Evolutionary conservation across 1,284 basidiomycete genomes (phyloP), one percentile per base, ranked within the genome.

Genomic region (Ganoderma leucocontextum): DNA sequence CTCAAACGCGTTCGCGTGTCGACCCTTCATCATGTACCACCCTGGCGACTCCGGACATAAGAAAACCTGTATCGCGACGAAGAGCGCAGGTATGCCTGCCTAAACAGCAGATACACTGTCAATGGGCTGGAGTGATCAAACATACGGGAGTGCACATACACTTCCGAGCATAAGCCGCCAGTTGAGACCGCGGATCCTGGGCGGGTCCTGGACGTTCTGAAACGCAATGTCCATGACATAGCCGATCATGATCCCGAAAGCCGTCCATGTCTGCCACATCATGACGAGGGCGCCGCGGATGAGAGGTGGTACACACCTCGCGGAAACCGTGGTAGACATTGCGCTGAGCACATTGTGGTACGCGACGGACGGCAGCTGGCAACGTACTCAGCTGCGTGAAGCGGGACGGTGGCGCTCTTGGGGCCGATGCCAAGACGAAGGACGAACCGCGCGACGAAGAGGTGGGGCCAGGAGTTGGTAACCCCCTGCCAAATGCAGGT

Each of bases 271-370:
- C 77, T 90, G 87, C 84, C 90, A 92, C 83, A 90, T 89, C 92
- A 93, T 93, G 57, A 92, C 91, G 7, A 95, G 84, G 0, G 88
- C 92, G 57, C 93, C 93, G 71, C 93, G 89, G 65, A 95, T 93
- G 19, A 84, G 77, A 0, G 92, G 85, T 0, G 92, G 93, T 0
- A 89, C 83, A 72, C 87, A 89, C 25, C 65, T 66, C n/a, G 12
- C 19, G 3, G n/a, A 19, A 17, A 7, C 2, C 8, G 9, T 9
- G 47, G 25, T 25, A 49, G 39, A 47, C 1, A 13, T n/a, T 22
- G 19, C 19, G 7, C 17, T 10, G 19, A 10, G 19, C 13, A 35
- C 3, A 12, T 0, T 4, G 15, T 1, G 8, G 19, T 19, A 29
- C 29, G 29, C 17, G 17, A 36, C 8, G 22, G 4, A 12, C 4